Evolutionary conservation across 2,329 filamentous ascomycete genomes (phyloP).

Genomic region (Diaporthe destruens): DNA sequence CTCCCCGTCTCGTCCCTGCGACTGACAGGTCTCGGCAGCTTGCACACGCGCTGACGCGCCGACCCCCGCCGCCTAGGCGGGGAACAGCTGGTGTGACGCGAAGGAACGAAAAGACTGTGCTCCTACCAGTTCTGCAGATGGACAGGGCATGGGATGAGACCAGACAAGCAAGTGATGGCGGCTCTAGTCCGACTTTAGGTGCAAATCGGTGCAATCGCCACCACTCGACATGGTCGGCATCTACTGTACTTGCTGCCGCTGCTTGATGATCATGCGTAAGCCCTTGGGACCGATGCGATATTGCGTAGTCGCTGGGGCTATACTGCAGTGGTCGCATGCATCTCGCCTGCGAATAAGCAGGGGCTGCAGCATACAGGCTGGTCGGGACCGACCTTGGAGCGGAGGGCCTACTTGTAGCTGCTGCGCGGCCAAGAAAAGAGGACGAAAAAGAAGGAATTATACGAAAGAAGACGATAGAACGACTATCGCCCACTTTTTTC

Average conservation of each 20-base stretch:
- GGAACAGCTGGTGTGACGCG: conserved; percentile 22
- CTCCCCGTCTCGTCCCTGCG: conserved; percentile 13
- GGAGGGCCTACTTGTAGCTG: background rate
- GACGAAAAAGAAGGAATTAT: background rate
- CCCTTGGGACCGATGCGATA: conserved; percentile 17
- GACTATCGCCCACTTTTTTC: background rate
- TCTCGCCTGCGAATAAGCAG: conserved; percentile 37
- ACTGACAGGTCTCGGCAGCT: conserved; percentile 37
- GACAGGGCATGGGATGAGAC: conserved; percentile 23
- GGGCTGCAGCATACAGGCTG: conserved; percentile 35
- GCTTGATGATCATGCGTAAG: conserved; percentile 32
- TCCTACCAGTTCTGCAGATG: background rate
- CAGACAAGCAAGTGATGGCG: conserved; percentile 12
- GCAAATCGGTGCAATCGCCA: background rate
- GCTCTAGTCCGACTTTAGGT: background rate
- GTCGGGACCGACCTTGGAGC: background rate
- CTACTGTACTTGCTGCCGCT: conserved; percentile 2
- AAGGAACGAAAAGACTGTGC: conserved; percentile 12
- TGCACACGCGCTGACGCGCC: conserved; percentile 29
- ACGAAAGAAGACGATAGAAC: background rate
- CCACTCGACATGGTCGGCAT: background rate
- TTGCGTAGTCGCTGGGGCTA: conserved; percentile 15
- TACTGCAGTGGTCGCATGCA: conserved; percentile 37
- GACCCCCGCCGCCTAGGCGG: conserved; percentile 8
- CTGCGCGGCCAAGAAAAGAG: conserved; percentile 2